A percentile compares a stretch with the other conserved stretches of the same genome.
Conservation (phyloP, 768 basidiomycete genomes). For the Suillus weaverae region DNA sequence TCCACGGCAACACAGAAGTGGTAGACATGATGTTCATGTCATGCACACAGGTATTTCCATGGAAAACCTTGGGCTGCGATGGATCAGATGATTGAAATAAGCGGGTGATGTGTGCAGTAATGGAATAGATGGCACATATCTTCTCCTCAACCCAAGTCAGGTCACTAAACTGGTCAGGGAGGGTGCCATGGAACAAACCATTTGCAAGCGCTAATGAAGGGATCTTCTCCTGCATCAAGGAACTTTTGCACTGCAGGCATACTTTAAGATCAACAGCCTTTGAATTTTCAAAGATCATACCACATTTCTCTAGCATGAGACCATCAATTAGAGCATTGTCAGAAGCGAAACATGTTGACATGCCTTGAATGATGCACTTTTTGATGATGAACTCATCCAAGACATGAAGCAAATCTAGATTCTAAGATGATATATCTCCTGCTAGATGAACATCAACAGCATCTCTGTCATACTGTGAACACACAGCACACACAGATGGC, state of each 20-base stretch:
- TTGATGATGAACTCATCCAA: neutral
- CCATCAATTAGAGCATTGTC: neutral
- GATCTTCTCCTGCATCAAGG: too few species aligned
- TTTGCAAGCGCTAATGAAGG: too few species aligned
- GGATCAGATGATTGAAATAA: constrained; percentile 27
- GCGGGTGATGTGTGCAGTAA: constrained; percentile 28
- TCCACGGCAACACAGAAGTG: constrained; percentile 24
- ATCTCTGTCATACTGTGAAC: neutral
- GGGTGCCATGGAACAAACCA: neutral
- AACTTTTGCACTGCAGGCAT: neutral
- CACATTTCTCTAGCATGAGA: neutral
- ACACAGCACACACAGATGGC: constrained; percentile 1
- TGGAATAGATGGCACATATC: constrained; percentile 27
- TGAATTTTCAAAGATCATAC: neutral
- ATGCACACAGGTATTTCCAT: constrained; percentile 38
- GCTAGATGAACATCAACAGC: neutral
- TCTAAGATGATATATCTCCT: neutral
- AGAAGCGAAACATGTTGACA: constrained; percentile 1
- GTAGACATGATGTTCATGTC: constrained; percentile 33
- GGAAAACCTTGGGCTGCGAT: constrained; percentile 23
- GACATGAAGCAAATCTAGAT: neutral
- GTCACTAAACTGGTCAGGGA: neutral
- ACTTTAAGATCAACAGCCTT: neutral
- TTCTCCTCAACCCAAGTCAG: constrained; percentile 34
- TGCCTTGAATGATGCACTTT: neutral